Evolutionary conservation across 139 green algal genomes (phyloP).

Genomic region (Zygnema circumcarinatum): DNA sequence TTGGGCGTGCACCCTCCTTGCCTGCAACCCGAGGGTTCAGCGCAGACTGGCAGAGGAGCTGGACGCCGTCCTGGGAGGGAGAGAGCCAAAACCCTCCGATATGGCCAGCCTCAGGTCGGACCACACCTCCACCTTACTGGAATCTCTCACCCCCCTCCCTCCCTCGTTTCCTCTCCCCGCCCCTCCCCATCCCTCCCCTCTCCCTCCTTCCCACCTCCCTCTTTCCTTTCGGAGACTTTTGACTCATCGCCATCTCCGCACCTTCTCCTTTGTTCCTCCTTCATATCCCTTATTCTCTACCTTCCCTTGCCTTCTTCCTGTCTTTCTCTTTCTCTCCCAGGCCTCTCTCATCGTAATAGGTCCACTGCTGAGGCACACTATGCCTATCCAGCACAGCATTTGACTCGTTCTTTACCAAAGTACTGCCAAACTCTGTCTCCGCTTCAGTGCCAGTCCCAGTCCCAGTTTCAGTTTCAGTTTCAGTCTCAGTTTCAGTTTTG

Average conservation of each 20-base stretch:
- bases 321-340: background rate
- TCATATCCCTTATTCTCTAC: background rate
- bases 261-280: background rate
- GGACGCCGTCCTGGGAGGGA: constrained; percentile 11
- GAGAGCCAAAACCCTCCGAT: constrained; percentile 32
- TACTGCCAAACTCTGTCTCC: too few relatives aligned
- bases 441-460: too few relatives aligned
- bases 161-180: background rate
- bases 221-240: background rate
- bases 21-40: constrained; percentile 72
- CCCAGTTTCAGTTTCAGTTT: too few relatives aligned
- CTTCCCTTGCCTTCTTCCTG: background rate
- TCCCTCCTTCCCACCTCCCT: background rate
- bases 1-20: constrained; percentile 78
- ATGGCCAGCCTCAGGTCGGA: constrained; percentile 11
- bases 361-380: too few relatives aligned
- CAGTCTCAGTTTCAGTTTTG: too few relatives aligned
- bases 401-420: too few relatives aligned
- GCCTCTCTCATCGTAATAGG: background rate
- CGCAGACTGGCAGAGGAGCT: constrained; percentile 63
- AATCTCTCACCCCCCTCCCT: background rate
- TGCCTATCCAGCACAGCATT: too few relatives aligned
- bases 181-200: background rate
- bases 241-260: background rate
- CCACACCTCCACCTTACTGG: background rate